Conservation (phyloP, 176 grass and related monocot genomes). For the Oryza glumipatula region DNA sequence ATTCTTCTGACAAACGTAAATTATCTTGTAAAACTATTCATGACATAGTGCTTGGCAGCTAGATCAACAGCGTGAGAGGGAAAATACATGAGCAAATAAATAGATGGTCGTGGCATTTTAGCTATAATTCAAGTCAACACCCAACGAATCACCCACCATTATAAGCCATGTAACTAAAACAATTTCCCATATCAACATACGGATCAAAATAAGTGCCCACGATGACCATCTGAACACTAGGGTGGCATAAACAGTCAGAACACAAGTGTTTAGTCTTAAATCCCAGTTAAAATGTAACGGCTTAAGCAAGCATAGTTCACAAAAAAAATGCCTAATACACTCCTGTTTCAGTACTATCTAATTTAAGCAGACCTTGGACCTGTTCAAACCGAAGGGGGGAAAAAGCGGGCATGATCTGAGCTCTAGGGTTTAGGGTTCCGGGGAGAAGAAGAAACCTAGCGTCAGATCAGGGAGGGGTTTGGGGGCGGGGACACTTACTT, state of each 20-base stretch:
- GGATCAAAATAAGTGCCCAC: neutral
- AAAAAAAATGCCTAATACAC: neutral
- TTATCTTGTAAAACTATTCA: neutral
- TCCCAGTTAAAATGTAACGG: neutral
- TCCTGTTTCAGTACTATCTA: neutral
- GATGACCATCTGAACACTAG: neutral
- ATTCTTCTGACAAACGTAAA: neutral
- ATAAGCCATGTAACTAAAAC: slow-evolving; percentile 3
- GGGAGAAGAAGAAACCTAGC: neutral
- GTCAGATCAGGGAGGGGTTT: neutral
- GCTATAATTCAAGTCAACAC: neutral
- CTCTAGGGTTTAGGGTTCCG: slow-evolving; percentile 28
- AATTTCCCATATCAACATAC: neutral
- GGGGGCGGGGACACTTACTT: slow-evolving; percentile 53
- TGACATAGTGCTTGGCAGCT: neutral
- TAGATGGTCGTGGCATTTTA: neutral
- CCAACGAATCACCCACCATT: neutral
- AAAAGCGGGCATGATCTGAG: neutral
- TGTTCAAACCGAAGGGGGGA: neutral
- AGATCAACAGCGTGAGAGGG: neutral
- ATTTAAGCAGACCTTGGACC: neutral
- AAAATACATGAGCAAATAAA: neutral
- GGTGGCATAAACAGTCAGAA: neutral
- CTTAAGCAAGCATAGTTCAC: neutral
- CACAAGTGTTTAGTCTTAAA: neutral